Evolutionary conservation across 2,329 filamentous ascomycete genomes (phyloP), one percentile per base, ranked within the genome.

Genomic region (Arthrobotrys sphaeroides): DNA sequence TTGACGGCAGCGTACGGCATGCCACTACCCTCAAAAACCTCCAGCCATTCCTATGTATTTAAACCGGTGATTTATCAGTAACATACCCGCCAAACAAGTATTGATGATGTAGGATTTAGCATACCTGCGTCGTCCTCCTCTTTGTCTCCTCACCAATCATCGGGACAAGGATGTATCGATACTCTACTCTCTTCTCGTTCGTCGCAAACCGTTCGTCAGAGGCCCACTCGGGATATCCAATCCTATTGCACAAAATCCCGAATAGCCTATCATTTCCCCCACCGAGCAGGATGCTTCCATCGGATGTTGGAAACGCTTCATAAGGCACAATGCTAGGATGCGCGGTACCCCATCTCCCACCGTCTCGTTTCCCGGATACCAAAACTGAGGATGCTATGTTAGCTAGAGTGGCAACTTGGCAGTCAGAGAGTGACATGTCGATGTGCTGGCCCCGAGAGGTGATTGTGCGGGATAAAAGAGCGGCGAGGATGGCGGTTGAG

Each of bases 1-100:
- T 98, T 99, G 79, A 99, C 91, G 0, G 94, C 93, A 0, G 94
- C 91, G 80, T 95, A 99, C 0, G 95, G 95, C 90, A 99, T 90
- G 3, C 95, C 95, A 72, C 88, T 91, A n/a, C 92, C 93, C 80
- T 97, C 93, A 47, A 97, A 90, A 0, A 94, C 84, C 0, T 90
- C 87, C 2, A 98, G 85, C 94, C 95, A 98, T 81, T 97, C 90
- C 78, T 90, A 31, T 43, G n/a, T n/a, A n/a, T n/a, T n/a, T n/a
- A n/a, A 31, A 18, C 3, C 49, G 13, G n/a, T n/a, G 20, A 26
- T 13, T 6, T 16, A 20, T 60, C 5, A 60, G 33, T 10, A 7
- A 40, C 22, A 5, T 20, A 16, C 16, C 31, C 4, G 3, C 6
- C 16, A 13, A 36, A 53, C 5, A 18, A 33, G 24, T 3, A 40